Conservation (phyloP, 2,329 filamentous ascomycete genomes). For the Chaetomium sp. region DNA sequence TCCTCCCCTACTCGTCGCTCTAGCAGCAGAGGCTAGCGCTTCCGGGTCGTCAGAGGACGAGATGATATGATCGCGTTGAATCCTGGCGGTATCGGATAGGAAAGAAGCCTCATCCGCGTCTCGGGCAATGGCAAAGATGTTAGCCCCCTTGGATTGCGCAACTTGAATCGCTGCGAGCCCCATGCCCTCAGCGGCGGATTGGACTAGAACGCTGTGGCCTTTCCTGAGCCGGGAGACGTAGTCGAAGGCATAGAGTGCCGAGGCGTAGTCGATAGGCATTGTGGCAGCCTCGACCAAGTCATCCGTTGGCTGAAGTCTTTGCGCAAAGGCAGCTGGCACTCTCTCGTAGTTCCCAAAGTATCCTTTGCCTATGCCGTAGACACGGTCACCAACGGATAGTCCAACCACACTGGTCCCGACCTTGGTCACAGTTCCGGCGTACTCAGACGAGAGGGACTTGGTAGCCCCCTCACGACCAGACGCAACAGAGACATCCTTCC, state of each 20-base stretch:
- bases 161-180: background rate
- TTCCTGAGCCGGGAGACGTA: background rate
- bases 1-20: background rate
- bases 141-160: background rate
- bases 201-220: background rate
- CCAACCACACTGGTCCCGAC: background rate
- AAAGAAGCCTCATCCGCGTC: background rate
- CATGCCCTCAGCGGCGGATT: background rate
- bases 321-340: background rate
- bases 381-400: background rate
- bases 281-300: background rate
- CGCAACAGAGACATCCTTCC: background rate
- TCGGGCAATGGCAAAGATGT: background rate
- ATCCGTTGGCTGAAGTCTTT: background rate
- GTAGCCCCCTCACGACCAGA: background rate
- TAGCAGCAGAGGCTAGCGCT: background rate
- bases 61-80: background rate
- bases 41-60: background rate
- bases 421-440: background rate
- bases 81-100: background rate
- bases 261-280: background rate
- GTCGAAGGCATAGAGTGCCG: background rate
- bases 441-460: background rate
- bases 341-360: background rate
- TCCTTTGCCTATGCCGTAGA: background rate